phyloP scores from a whole-genome alignment of 1,284 basidiomycete species.

The Heterobasidion parviporum region DNA sequence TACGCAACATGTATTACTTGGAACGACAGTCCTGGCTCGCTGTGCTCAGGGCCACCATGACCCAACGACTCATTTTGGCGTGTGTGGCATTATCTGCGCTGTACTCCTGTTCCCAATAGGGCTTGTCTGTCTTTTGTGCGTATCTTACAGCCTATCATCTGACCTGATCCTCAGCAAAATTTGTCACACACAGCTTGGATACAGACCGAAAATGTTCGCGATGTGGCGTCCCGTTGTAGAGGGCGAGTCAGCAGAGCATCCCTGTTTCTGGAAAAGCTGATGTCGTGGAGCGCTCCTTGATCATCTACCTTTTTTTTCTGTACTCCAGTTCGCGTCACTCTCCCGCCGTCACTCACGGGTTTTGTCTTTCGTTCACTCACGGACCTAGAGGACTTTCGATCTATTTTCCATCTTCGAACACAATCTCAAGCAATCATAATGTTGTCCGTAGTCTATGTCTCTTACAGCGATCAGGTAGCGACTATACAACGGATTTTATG shows the following conservation, averaged over 20 bases:
- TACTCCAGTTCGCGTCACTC: no score
- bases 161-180: no score
- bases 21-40: conserved; percentile 19
- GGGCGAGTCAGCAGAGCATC: conserved; percentile 5
- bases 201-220: conserved; percentile 27
- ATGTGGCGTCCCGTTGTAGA: conserved; percentile 19
- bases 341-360: no score
- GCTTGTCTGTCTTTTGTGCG: conserved; percentile 27
- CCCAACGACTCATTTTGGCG: conserved; percentile 25
- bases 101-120: conserved; percentile 32
- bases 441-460: no score
- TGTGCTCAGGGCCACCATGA: conserved; percentile 30
- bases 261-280: no score
- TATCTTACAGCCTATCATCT: neutral
- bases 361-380: neutral
- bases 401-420: neutral
- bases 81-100: conserved; percentile 32
- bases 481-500: no score
- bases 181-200: conserved; percentile 19
- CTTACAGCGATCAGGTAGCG: no score
- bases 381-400: neutral
- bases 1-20: no score
- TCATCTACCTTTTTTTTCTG: no score
- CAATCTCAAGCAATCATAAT: no score
- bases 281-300: no score